Base-by-base conservation (phyloP, 176 grass and related monocot species). In the Triticum turgidum region DNA sequence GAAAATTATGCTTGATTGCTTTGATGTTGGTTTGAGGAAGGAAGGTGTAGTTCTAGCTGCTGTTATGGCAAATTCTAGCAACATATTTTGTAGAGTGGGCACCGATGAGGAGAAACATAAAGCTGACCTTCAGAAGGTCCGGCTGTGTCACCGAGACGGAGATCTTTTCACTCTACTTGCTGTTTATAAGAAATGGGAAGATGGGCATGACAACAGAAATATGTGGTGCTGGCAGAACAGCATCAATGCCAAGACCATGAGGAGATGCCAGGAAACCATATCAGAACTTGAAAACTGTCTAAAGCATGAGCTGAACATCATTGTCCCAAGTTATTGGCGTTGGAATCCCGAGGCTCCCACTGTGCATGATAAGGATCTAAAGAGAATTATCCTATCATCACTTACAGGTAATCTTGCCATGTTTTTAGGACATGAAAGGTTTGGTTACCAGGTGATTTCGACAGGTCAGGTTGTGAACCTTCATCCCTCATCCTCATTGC, bases 111-210 rank as follows among this genome's bases (percentile, higher is more conserved):
- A 85, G 59, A 98, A 98, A 86, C 90, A 88, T 83, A 98, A 88
- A 93, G 90, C 96, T 12, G 96, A 96, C 80, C 84, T 92, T 71
- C 92, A 91, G 61, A 94, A 88, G 82, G 88, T 98, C 59, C 93
- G 91, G 18, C 89, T 98, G 68, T 98, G 96, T 67, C 96, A 98
- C 58, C 84, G 58, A 61, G 88, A 95, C 79, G 96, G 93, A 79
- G 96, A 98, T 77, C 91, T 98, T 74, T 98, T 98, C 83, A 95
- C 96, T 77, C 86, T 95, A 44, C 93, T 98, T 69, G 89, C 93
- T 78, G 96, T 98, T 78, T 98, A 98, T 79, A 98, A 95, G 79
- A 91, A 92, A 82, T 98, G 96, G 96, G 96, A 98, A 83, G 88
- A 81, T 82, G 79, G 85, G 49, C 52, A 61, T 89, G 93, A 84